Base-by-base conservation (phyloP, 2,329 filamentous ascomycete genomes). In the Orbilia ellipsospora region DNA sequence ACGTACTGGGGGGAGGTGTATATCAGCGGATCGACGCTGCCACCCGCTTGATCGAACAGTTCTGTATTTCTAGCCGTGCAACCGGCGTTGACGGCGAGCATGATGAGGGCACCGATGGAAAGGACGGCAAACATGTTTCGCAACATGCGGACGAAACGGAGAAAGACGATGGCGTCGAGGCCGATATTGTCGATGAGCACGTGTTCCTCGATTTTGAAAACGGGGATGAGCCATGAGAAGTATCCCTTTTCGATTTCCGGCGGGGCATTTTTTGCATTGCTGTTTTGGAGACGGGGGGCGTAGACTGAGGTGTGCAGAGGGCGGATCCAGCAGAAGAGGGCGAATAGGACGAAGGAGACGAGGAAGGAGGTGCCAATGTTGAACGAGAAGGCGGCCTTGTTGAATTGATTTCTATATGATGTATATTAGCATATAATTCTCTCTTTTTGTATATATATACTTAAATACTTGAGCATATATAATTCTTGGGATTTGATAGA, bases 271-370 rank as follows among this genome's bases (percentile, higher is more conserved):
- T 91, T 93, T 79, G 93, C 89, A 82, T 98, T 94, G 81, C 93
- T 91, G 85, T 97, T 90, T 82, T 96, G 96, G 57, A 96, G 86
- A 82, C 96, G 94, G 48, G 95, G 95, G 2, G 95, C 94, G 83
- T 99, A 99, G 56, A 99, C 92, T 79, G 94, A 88, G 67, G 90
- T 91, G 82, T 98, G 94, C 83, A 94, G 93, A 4, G 95, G 95
- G 75, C 95, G 92, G 66, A 98, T 86, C 79, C 97, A 85, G 77
- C 93, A 97, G 86, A 98, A 99, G 78, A 89, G 83, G 72, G 96
- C 81, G 77, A 92, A 90, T 79, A 97, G 90, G 78, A 89, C 85
- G 77, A 87, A 80, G 7, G 93, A 92, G 80, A 95, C 85, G 66
- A 88, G 91, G 52, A 97, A 81, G 2, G 94, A 96, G 20, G 91